Evolutionary conservation across 2,329 filamentous ascomycete genomes (phyloP).

Genomic region (Capronia americana): DNA sequence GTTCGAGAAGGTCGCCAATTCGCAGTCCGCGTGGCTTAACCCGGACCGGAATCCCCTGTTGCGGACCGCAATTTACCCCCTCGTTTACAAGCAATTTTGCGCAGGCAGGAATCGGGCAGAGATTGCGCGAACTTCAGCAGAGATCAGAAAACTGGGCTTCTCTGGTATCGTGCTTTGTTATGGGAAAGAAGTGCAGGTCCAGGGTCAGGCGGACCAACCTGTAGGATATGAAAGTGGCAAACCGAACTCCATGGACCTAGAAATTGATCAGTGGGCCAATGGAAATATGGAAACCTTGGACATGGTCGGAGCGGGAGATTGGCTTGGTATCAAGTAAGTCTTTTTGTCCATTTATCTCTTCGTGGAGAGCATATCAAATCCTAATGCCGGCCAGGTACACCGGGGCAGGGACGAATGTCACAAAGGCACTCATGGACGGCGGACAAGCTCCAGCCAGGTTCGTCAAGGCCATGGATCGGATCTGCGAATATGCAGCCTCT

Average conservation of each 20-base stretch:
- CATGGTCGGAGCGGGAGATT: slow-evolving; percentile 60
- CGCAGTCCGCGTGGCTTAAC: slow-evolving; percentile 53
- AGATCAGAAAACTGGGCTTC: slow-evolving; percentile 58
- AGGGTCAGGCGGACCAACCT: slow-evolving; percentile 45
- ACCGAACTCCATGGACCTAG: slow-evolving; percentile 40
- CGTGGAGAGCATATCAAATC: slow-evolving; percentile 10
- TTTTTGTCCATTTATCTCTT: slow-evolving; percentile 6
- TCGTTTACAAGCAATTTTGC: slow-evolving; percentile 65
- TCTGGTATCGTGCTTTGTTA: slow-evolving; percentile 61
- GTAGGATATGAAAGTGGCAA: slow-evolving; percentile 44
- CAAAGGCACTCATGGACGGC: slow-evolving; percentile 50
- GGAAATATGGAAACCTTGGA: slow-evolving; percentile 61
- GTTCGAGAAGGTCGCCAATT: slow-evolving; percentile 51
- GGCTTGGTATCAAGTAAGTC: slow-evolving; percentile 58
- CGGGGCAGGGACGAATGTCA: slow-evolving; percentile 55
- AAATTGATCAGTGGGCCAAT: slow-evolving; percentile 57
- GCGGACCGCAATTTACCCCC: slow-evolving; percentile 52
- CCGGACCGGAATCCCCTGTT: slow-evolving; percentile 57
- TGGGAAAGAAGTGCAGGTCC: slow-evolving; percentile 57
- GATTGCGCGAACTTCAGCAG: slow-evolving; percentile 53
- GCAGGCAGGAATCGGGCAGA: slow-evolving; percentile 59
- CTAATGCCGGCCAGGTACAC: slow-evolving; percentile 48
- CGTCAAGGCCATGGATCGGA: slow-evolving; percentile 51
- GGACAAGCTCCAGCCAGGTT: slow-evolving; percentile 51
- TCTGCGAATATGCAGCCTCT: slow-evolving; percentile 52